Percentiles rank a stretch among this genome's conserved stretches.
Conservation (phyloP, 768 basidiomycete genomes). For the Hygrophorus pudorinus region DNA sequence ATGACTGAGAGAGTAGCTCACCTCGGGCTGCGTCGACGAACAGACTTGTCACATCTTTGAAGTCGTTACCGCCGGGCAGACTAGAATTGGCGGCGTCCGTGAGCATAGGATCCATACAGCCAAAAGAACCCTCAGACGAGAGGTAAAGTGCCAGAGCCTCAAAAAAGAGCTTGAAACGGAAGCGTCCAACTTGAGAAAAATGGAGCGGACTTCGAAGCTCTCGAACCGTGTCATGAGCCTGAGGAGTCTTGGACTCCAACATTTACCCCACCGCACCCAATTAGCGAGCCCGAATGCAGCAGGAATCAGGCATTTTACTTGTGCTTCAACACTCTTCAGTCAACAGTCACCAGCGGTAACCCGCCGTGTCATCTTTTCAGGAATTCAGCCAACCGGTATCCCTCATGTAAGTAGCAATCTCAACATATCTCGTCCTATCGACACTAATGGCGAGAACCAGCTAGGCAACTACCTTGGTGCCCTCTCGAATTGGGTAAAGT, state of each 20-base stretch:
- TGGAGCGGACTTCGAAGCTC: not conserved
- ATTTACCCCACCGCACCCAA: too few species aligned
- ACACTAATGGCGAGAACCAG: slow-evolving; percentile 29
- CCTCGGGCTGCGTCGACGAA: slow-evolving; percentile 56
- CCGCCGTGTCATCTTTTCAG: slow-evolving; percentile 62
- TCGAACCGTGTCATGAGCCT: too few species aligned
- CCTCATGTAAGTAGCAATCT: slow-evolving; percentile 56
- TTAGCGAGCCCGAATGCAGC: too few species aligned
- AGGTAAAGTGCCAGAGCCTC: too few species aligned
- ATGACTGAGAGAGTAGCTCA: slow-evolving; percentile 19
- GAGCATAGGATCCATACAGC: not conserved
- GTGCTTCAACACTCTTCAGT: too few species aligned
- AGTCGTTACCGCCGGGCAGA: slow-evolving; percentile 50
- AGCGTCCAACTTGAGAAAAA: not conserved
- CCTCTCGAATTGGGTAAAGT: slow-evolving; percentile 76
- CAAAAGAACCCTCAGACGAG: too few species aligned
- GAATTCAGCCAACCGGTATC: slow-evolving; percentile 89
- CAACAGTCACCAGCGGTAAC: not conserved
- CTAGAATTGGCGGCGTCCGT: slow-evolving; percentile 6
- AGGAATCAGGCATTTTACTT: not conserved
- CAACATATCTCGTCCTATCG: not conserved
- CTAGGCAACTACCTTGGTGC: slow-evolving; percentile 93
- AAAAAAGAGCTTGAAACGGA: too few species aligned
- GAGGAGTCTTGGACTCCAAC: too few species aligned
- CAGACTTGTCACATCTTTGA: slow-evolving; percentile 51